Evolutionary conservation across 2,329 filamentous ascomycete genomes (phyloP), one percentile per base, ranked within the genome.

Genomic region (Pestalotiopsis sp.): DNA sequence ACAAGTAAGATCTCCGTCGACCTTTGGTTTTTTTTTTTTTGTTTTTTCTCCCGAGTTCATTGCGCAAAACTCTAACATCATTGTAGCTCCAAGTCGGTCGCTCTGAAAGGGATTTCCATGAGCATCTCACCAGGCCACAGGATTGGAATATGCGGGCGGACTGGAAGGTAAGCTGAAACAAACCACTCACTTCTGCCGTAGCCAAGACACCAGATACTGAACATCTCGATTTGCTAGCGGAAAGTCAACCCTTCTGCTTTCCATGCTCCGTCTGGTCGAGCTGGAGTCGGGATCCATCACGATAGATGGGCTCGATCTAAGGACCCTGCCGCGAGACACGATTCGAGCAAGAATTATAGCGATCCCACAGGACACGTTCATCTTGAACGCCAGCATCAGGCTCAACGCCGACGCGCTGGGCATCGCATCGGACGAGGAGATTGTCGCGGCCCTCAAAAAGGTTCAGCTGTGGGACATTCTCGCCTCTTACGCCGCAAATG

Each of bases 331-430:
- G 39, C 44, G 38, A 7, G n/a, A 10, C n/a, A n/a, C 48, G 20
- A 38, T 39, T 30, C 60, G 60, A 48, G 48, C 60, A 3, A n/a
- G 48, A 3, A 14, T 88, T 52, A 84, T 86, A 58, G 83, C 84
- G 4, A 75, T 88, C 0, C 81, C 82, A 0, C 82, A 84, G 71
- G 82, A 83, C 13, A 69, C 79, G 2, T 78, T 82, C 9, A 82
- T 84, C 71, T 71, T 83, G 3, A 77, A 76, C 1, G 80, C 76
- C 61, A 78, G 71, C 1, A 79, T 78, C 66, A 72, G 68, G 11
- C 68, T 70, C n/a, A 79, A 81, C 57, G 73, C 80, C 1, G 79
- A 80, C 64, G 76, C 78, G 0, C 73, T 71, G 13, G 57, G 67
- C 0, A 40, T 70, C 1, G 73, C 73, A 0, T 79, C 67, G 71